Percentiles rank a stretch among this genome's conserved stretches.
Conservation (phyloP, 192 early-diverging fungal species). For the Thoreauomyces humboldtii region DNA sequence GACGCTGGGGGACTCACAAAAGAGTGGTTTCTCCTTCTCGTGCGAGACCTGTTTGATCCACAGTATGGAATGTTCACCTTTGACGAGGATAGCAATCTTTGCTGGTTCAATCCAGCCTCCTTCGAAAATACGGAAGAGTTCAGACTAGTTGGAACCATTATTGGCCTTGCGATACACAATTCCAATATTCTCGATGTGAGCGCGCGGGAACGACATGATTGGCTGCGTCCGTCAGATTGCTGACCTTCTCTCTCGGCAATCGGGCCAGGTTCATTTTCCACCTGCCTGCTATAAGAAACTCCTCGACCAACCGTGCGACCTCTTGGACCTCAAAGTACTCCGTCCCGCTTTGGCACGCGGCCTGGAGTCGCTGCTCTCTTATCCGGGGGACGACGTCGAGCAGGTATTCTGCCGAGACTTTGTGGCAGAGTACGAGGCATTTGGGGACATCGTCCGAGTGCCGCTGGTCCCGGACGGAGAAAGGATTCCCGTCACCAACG, state of each 20-base stretch:
- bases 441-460: conserved; percentile 54
- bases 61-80: conserved; percentile 81
- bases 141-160: conserved; percentile 79
- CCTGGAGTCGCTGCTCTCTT: conserved; percentile 68
- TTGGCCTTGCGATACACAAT: conserved; percentile 92
- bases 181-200: conserved; percentile 77
- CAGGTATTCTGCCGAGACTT: conserved; percentile 78
- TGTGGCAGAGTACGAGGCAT: conserved; percentile 54
- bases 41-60: conserved; percentile 81
- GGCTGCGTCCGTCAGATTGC: background rate
- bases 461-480: conserved; percentile 66
- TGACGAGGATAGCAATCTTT: conserved; percentile 77
- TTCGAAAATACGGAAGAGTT: conserved; percentile 70
- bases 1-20: conserved; percentile 94
- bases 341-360: conserved; percentile 78
- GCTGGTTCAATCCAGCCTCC: conserved; percentile 71
- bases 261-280: conserved; percentile 70
- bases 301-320: conserved; percentile 57
- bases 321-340: conserved; percentile 74
- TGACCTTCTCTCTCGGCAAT: background rate
- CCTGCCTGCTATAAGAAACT: conserved; percentile 83
- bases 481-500: conserved; percentile 69
- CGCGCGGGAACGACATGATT: background rate
- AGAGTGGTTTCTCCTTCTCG: conserved; percentile 89
- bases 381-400: conserved; percentile 72